phyloP scores from a whole-genome alignment of 1,284 basidiomycete species.

The Microbotryum saponariae region DNA sequence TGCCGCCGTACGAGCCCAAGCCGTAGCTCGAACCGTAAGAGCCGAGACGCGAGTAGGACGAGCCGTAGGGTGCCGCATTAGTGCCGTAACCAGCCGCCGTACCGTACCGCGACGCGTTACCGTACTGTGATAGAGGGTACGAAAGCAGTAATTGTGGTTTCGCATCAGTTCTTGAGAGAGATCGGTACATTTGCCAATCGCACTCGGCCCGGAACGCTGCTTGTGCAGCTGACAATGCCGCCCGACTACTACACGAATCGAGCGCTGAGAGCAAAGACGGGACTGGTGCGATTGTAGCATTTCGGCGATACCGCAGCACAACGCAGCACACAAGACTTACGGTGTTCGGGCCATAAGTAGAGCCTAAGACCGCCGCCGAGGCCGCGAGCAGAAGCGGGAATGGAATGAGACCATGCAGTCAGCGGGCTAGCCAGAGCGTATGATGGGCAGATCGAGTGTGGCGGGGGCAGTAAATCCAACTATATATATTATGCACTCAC shows the following conservation, averaged over 20 bases:
- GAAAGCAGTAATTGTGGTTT: too few species aligned
- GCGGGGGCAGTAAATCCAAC: too few species aligned
- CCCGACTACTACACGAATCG: too few species aligned
- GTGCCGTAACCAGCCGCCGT: slow-evolving; percentile 10
- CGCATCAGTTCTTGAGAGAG: background rate
- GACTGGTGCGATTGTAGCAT: too few species aligned
- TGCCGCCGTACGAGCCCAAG: slow-evolving; percentile 13
- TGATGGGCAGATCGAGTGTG: background rate
- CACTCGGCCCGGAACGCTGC: background rate
- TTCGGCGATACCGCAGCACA: too few species aligned
- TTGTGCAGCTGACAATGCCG: background rate
- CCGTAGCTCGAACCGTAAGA: slow-evolving; percentile 10
- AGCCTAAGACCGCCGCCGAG: background rate
- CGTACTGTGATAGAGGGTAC: background rate
- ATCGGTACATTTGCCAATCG: background rate
- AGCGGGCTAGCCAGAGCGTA: background rate
- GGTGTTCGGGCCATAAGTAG: background rate
- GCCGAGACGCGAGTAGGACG: slow-evolving; percentile 1
- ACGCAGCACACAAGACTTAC: background rate
- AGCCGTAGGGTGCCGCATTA: background rate
- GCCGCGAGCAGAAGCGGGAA: background rate
- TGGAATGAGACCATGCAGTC: background rate
- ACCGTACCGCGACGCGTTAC: background rate
- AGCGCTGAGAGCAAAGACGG: too few species aligned
- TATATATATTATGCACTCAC: background rate